Conservation (phyloP, 73 alveolate genomes). For the Tetrahymena malaccensis region DNA sequence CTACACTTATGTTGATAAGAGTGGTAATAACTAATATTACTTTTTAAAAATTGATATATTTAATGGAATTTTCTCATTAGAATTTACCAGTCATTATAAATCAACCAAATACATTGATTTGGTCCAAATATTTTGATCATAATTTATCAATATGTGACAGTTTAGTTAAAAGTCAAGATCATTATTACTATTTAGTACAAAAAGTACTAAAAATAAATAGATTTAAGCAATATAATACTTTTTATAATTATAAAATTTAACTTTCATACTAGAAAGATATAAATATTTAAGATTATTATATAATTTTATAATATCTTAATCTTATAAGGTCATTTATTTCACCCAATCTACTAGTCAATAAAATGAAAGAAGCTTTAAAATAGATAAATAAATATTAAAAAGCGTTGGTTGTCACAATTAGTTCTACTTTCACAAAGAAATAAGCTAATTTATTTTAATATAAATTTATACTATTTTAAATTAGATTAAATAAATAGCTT, state of each 20-base stretch:
- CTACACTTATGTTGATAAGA: slow-evolving; percentile 36
- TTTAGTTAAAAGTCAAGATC: too few relatives aligned
- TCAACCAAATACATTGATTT: background rate
- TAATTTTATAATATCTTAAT: too few relatives aligned
- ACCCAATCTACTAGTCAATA: too few relatives aligned
- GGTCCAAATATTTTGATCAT: background rate
- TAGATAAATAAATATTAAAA: too few relatives aligned
- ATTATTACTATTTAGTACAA: background rate
- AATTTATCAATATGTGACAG: background rate
- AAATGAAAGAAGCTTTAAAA: too few relatives aligned
- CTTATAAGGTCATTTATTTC: too few relatives aligned
- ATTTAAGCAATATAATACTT: too few relatives aligned
- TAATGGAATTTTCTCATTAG: background rate
- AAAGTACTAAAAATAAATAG: too few relatives aligned
- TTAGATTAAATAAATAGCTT: background rate
- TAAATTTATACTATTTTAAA: background rate
- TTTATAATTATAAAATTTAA: too few relatives aligned
- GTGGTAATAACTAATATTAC: slow-evolving; percentile 22
- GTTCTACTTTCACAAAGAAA: background rate
- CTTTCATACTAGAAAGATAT: too few relatives aligned
- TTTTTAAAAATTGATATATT: background rate
- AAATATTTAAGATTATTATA: too few relatives aligned
- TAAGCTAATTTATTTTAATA: background rate
- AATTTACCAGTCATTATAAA: background rate
- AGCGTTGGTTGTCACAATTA: background rate